Evolutionary conservation across 2,329 filamentous ascomycete species (phyloP).

Genomic region (Pseudogymnoascus sp.): DNA sequence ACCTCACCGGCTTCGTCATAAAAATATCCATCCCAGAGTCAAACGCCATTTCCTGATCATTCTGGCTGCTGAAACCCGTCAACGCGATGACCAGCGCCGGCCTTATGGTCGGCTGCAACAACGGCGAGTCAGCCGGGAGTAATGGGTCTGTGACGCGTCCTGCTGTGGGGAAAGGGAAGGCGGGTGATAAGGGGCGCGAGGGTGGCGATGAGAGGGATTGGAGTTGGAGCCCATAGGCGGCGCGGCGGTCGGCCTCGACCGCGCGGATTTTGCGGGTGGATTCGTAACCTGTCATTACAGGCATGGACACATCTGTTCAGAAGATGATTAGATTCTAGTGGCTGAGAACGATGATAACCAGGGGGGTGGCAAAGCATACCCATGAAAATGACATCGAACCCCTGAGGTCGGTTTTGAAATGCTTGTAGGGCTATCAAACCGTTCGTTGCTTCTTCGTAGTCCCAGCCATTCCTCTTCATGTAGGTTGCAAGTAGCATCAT

Average conservation of each 20-base stretch:
- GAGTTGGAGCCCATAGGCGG: conserved; percentile 18
- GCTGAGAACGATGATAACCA: not conserved
- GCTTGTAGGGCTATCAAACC: conserved; percentile 39
- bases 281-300: conserved; percentile 44
- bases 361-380: conserved; percentile 24
- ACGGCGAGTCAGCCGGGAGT: conserved; percentile 28
- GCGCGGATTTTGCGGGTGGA: conserved; percentile 41
- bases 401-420: conserved; percentile 29
- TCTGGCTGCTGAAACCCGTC: conserved; percentile 43
- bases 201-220: conserved; percentile 13
- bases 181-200: not conserved
- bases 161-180: conserved; percentile 7
- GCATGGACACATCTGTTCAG: conserved; percentile 45
- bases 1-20: conserved; percentile 42
- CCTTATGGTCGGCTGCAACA: conserved; percentile 10
- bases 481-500: conserved; percentile 28
- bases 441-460: conserved; percentile 35
- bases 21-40: conserved; percentile 47
- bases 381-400: conserved; percentile 41
- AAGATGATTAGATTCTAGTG: conserved; percentile 16
- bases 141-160: not conserved
- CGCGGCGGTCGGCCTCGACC: conserved; percentile 33
- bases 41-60: conserved; percentile 42
- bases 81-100: conserved; percentile 42
- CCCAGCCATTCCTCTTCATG: conserved; percentile 23